Conservation (phyloP, 2,329 filamentous ascomycete genomes). For the Botrytis paeoniae region DNA sequence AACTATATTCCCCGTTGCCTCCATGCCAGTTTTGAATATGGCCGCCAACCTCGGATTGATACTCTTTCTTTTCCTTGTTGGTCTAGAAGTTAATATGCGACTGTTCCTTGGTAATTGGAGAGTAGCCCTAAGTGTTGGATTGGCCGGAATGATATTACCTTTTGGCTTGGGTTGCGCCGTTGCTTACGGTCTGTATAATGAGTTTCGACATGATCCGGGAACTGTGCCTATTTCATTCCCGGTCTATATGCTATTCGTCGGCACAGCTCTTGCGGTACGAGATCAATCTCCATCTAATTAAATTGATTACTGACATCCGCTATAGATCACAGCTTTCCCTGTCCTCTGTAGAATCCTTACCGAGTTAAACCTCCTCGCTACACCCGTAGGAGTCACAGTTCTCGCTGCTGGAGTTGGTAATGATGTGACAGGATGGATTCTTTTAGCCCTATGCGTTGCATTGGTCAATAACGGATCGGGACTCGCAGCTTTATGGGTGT, state of each 20-base stretch:
- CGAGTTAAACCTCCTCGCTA: constrained; percentile 80
- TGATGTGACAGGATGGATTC: constrained; percentile 86
- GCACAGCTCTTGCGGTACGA: constrained; percentile 72
- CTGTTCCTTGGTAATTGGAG: constrained; percentile 78
- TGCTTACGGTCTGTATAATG: constrained; percentile 74
- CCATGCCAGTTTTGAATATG: constrained; percentile 71
- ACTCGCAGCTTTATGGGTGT: constrained; percentile 77
- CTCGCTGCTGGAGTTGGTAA: constrained; percentile 90
- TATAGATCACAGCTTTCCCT: constrained; percentile 76
- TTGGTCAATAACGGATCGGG: constrained; percentile 85
- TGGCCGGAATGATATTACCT: constrained; percentile 76
- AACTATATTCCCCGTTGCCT: constrained; percentile 72
- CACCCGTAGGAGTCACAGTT: constrained; percentile 82
- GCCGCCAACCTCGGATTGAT: constrained; percentile 82
- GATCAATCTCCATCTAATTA: neutral
- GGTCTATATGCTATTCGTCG: constrained; percentile 74
- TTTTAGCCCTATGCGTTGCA: constrained; percentile 88
- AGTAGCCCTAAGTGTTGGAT: constrained; percentile 71
- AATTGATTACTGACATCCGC: neutral
- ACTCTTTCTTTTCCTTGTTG: constrained; percentile 83
- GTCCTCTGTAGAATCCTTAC: constrained; percentile 92
- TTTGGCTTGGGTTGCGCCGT: constrained; percentile 80
- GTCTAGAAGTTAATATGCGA: constrained; percentile 79
- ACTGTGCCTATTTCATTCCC: constrained; percentile 58
- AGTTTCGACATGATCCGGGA: constrained; percentile 54